These are phyloP conservation scores for Suhomyces choctaworum DNA, from an alignment of 1,139 yeast species.

Conservation along the genomic window DNA sequence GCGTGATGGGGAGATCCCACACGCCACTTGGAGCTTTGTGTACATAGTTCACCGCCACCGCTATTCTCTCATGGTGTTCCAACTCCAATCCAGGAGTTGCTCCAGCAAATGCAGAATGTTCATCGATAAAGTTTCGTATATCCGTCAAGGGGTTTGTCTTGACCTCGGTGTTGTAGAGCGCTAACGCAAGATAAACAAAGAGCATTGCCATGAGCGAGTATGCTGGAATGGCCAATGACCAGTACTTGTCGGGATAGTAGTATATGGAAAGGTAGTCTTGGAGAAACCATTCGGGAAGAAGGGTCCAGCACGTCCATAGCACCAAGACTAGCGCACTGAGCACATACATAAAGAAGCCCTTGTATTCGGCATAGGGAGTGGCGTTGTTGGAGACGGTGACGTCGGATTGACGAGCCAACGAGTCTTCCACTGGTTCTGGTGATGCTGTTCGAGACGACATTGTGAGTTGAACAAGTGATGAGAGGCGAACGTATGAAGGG, in stretches of 20 bases:
- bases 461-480: no score
- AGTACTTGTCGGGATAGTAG: constrained; percentile 84
- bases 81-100: constrained; percentile 15
- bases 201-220: constrained; percentile 68
- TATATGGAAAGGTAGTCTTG: constrained; percentile 53
- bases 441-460: constrained; percentile 38
- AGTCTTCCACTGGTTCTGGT: constrained; percentile 53
- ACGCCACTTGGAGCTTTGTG: constrained; percentile 74
- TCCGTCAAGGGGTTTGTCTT: constrained; percentile 61
- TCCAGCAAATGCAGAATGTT: constrained; percentile 54
- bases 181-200: constrained; percentile 68
- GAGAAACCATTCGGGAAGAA: constrained; percentile 58
- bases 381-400: constrained; percentile 67
- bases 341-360: constrained; percentile 78
- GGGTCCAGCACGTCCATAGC: constrained; percentile 68
- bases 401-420: constrained; percentile 73
- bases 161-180: constrained; percentile 71
- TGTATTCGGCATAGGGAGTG: constrained; percentile 74
- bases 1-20: constrained; percentile 73
- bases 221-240: constrained; percentile 79
- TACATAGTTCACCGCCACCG: constrained; percentile 34
- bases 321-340: constrained; percentile 52
- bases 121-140: constrained; percentile 66
- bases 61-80: constrained; percentile 12
- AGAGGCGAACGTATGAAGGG: no score